A percentile compares a stretch with the other conserved stretches of the same genome.
These are phyloP conservation scores for Aspergillus fischeri DNA, from an alignment of 2,329 filamentous ascomycete genomes.

Conservation along the genomic window DNA sequence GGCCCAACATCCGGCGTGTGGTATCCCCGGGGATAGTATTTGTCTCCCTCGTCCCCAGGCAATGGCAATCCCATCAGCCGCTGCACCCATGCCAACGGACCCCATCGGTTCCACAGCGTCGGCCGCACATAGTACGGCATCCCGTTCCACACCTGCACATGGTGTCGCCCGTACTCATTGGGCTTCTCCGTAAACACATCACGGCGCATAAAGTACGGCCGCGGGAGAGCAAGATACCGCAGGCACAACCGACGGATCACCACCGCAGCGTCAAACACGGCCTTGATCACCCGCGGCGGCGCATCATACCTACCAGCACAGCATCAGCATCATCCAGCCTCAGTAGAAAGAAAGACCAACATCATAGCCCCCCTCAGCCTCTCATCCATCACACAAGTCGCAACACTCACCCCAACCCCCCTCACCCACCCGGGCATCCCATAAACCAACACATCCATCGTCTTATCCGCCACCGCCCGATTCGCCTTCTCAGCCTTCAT, in stretches of 20 bases:
- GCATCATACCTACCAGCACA: conserved; percentile 9
- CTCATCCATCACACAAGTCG: conserved; percentile 61
- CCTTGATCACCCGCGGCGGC: conserved; percentile 3
- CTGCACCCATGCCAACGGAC: conserved; percentile 51
- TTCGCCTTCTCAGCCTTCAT: conserved; percentile 55
- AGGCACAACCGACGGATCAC: conserved; percentile 54
- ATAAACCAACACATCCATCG: conserved; percentile 59
- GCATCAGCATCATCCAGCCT: background rate
- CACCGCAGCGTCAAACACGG: conserved; percentile 46
- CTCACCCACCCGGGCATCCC: conserved; percentile 48
- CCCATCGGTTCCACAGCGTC: conserved; percentile 61
- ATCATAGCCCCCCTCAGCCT: conserved; percentile 62
- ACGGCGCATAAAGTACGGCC: conserved; percentile 41
- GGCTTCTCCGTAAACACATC: conserved; percentile 42
- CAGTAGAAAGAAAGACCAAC: conserved; percentile 37
- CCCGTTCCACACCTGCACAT: conserved; percentile 51
- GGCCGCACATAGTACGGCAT: conserved; percentile 63
- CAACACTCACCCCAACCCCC: conserved; percentile 47
- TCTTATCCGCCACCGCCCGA: conserved; percentile 54
- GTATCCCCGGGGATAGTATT: conserved; percentile 48
- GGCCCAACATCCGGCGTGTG: conserved; percentile 59
- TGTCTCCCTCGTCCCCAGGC: conserved; percentile 47
- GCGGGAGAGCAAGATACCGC: conserved; percentile 58
- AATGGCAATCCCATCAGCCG: conserved; percentile 44
- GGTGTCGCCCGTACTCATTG: conserved; percentile 53